Evolutionary conservation across 106 monocot species (phyloP).

Genomic region (Phalaenopsis equestris): DNA sequence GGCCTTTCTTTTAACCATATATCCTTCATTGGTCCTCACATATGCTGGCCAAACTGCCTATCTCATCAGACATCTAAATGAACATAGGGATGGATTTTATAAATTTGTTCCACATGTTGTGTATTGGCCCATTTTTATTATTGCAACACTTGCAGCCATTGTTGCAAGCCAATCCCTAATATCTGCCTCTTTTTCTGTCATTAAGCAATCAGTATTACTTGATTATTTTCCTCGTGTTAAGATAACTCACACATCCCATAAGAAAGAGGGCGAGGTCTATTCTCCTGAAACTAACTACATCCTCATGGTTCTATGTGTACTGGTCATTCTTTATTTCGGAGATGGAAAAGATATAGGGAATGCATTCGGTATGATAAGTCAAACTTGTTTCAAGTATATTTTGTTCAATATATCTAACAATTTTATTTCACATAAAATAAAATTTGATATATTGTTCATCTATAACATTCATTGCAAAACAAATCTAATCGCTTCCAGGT

Average conservation of each 20-base stretch:
- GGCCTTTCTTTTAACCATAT: slow-evolving; percentile 64
- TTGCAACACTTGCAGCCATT: slow-evolving; percentile 67
- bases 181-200: slow-evolving; percentile 80
- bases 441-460: too few relatives aligned
- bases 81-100: slow-evolving; percentile 56
- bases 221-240: slow-evolving; percentile 80
- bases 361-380: slow-evolving; percentile 52
- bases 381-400: too few relatives aligned
- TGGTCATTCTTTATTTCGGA: slow-evolving; percentile 50
- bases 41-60: slow-evolving; percentile 82
- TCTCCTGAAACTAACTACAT: slow-evolving; percentile 76
- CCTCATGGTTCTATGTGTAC: slow-evolving; percentile 69
- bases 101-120: slow-evolving; percentile 50
- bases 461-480: too few relatives aligned
- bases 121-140: slow-evolving; percentile 77
- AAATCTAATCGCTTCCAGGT: too few relatives aligned
- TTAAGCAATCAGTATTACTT: slow-evolving; percentile 60
- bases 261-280: slow-evolving; percentile 76
- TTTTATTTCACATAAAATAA: too few relatives aligned
- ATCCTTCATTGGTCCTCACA: slow-evolving; percentile 73
- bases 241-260: slow-evolving; percentile 60
- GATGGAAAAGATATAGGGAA: slow-evolving; percentile 74
- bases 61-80: slow-evolving; percentile 45
- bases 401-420: too few relatives aligned
- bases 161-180: slow-evolving; percentile 88